phyloP scores from a whole-genome alignment of 2,329 filamentous ascomycete species.

The Leptographium wingfieldii region DNA sequence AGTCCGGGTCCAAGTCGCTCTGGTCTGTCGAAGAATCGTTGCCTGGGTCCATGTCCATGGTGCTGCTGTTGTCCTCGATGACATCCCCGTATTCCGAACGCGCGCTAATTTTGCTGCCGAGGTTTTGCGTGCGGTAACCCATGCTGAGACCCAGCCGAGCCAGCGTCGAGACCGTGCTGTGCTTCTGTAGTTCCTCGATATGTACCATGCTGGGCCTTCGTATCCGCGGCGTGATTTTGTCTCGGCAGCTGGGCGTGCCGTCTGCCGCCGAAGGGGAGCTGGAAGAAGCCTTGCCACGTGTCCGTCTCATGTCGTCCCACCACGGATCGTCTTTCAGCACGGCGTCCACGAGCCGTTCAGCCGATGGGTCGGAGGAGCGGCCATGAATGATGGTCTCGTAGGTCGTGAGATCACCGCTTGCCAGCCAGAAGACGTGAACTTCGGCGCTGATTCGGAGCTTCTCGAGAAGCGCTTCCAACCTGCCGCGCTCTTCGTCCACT shows the following conservation, averaged over 20 bases:
- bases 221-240: not conserved
- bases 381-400: slow-evolving; percentile 75
- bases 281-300: slow-evolving; percentile 24
- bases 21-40: slow-evolving; percentile 14
- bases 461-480: slow-evolving; percentile 61
- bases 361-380: slow-evolving; percentile 38
- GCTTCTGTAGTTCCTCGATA: slow-evolving; percentile 48
- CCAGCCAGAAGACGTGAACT: slow-evolving; percentile 70
- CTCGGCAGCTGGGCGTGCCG: not conserved
- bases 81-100: slow-evolving; percentile 24
- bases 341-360: slow-evolving; percentile 48
- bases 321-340: slow-evolving; percentile 60
- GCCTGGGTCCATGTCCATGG: slow-evolving; percentile 13
- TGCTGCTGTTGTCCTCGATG: slow-evolving; percentile 15
- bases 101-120: slow-evolving; percentile 42
- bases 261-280: not conserved
- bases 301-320: slow-evolving; percentile 63
- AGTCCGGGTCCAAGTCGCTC: slow-evolving; percentile 17
- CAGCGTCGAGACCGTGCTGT: slow-evolving; percentile 39
- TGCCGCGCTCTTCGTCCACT: slow-evolving; percentile 61
- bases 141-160: slow-evolving; percentile 51
- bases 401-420: slow-evolving; percentile 55
- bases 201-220: slow-evolving; percentile 41
- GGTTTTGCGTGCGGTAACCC: slow-evolving; percentile 63
- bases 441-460: slow-evolving; percentile 73